Evolutionary conservation across 768 basidiomycete genomes (phyloP), one percentile per base, ranked within the genome.

Genomic region (Holtermannia corniformis): DNA sequence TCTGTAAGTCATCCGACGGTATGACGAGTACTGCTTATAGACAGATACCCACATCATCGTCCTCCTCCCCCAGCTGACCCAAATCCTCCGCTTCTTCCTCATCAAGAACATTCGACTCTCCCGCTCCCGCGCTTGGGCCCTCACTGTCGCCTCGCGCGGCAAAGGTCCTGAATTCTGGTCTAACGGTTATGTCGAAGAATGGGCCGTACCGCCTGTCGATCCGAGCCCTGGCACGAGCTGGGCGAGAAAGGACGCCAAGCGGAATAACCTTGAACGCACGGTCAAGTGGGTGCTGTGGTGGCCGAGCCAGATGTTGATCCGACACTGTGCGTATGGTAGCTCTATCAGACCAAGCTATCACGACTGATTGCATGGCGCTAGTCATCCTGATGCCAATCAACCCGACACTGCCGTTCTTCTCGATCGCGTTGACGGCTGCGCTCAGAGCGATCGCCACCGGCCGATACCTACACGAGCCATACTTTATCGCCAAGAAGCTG

Each of bases 401-500:
- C n/a, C 70, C 70, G 0, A 62, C 58, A 20, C 52, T 73, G 21
- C 71, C 73, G 16, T 63, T 72, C 32, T 63, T 73, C 55, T 60
- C 74, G 14, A 60, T 70, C 2, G 59, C 74, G n/a, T 58, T 75
- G 53, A 72, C 70, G 23, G 62, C 65, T 4, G 64, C 65, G 32
- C 67, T 73, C 47, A 62, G 74, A 20, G 69, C 70, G 44, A 72
- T 75, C 49, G 71, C 70, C 0, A 74, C 75, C 0, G 75, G 72
- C 4, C 59, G 71, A 23, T 58, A 56, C 13, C 60, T 75, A 0
- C 75, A 59, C 48, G 49, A 56, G 12, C 64, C 89, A 81, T 93
- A 93, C 64, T 96, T 89, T 55, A 78, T 82, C 49, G 74, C 82
- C 1, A 96, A 96, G 72, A 80, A 80, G 47, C 91, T 96, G 90